A percentile compares a stretch with the other conserved stretches of the same genome.
Evolutionary conservation across 495 filamentous ascomycete genomes (phyloP).

Genomic region (Tuber magnatum): DNA sequence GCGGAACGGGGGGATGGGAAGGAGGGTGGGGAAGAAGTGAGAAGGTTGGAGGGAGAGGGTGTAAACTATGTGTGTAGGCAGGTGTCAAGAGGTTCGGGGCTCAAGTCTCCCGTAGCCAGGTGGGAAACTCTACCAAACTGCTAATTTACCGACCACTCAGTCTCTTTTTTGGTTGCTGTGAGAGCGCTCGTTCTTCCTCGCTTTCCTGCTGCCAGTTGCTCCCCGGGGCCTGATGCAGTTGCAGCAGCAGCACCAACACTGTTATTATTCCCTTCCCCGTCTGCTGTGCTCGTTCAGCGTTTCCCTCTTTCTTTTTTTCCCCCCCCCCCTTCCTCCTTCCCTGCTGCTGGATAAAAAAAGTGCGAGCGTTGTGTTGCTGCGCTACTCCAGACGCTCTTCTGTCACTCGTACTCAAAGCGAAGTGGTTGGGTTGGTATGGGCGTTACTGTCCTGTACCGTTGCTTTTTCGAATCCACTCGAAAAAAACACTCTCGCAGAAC

Average conservation of each 20-base stretch:
- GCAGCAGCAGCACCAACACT: neutral
- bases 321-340: neutral
- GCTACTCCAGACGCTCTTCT: neutral
- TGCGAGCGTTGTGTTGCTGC: neutral
- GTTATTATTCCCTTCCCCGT: constrained; percentile 2
- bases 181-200: neutral
- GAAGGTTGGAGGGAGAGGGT: constrained; percentile 9
- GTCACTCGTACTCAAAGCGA: neutral
- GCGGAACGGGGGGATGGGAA: constrained; percentile 8
- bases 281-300: constrained; percentile 2
- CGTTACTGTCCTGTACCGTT: neutral
- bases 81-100: no score
- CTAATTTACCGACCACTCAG: neutral
- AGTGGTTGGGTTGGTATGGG: constrained; percentile 1
- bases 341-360: neutral
- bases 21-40: constrained; percentile 4
- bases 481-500: constrained; percentile 1
- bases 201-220: neutral
- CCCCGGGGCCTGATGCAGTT: neutral
- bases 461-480: neutral
- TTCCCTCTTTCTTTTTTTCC: neutral
- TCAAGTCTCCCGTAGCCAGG: neutral
- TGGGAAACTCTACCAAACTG: neutral
- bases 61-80: neutral
- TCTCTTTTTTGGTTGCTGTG: neutral